Evolutionary conservation across 129 eudicot genomes (phyloP), one percentile per base, ranked within the genome.

Genomic region (Smallanthus sonchifolius): DNA sequence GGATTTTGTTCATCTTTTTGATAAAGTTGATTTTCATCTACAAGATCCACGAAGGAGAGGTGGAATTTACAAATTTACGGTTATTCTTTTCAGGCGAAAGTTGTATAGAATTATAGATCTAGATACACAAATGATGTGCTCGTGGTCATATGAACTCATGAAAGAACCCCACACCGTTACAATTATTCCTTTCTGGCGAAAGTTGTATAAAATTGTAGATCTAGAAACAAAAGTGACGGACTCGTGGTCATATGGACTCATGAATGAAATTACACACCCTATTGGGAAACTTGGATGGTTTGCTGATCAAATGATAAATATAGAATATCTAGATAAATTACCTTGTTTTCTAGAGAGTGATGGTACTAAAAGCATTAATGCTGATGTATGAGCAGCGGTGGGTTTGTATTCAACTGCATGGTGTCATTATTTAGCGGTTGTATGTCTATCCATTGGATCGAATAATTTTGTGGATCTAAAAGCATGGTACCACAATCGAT

Each of bases 331-430:
- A 40, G 59, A 38, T 70, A 78, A 70, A 71, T 17, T 70, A 47
- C 66, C 59, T 48, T 70, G 16, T 36, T 48, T 48, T 48, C 9
- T 61, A 69, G 32, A 72, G 37, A 51, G 17, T 51, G 10, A 70
- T 20, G 49, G 67, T 19, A 34, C 9, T 36, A 61, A 60, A 61
- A 78, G 56, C 77, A 79, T 79, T 16, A 43, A 79, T 65, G 74
- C 9, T 65, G 74, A 79, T 69, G 38, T 71, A 64, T 64, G 61
- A 16, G 43, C 54, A 55, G 37, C 54, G 36, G 83, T 79, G 69
- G 17, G 38, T 51, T 72, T 79, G 67, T 20, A 72, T 43, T 54
- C 14, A 35, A 69, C 70, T 14, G 57, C 42, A 47, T 35, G 16
- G 61, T 52, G 69, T 65, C 78, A 28, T 64, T 36, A 42, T 54